phyloP scores from a whole-genome alignment of 306 rosid genomes.

The Cucurbita argyrosperma region DNA sequence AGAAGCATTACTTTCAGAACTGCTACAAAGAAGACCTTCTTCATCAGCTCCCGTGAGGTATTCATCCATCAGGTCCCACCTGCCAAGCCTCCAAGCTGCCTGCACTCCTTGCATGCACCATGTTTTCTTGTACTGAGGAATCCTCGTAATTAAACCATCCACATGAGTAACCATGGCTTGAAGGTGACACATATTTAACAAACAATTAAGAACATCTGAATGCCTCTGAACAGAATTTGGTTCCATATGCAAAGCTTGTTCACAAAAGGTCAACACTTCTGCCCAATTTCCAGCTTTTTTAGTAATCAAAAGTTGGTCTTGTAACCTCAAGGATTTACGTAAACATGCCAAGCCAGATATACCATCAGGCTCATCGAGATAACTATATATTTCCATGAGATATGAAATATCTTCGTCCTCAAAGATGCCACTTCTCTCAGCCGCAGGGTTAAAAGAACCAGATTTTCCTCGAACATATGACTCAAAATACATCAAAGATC shows the following conservation, averaged over 20 bases:
- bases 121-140: constrained; percentile 74
- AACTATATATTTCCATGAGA: constrained; percentile 89
- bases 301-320: constrained; percentile 78
- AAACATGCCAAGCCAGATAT: constrained; percentile 73
- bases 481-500: constrained; percentile 95
- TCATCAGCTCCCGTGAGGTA: constrained; percentile 82
- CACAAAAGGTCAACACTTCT: constrained; percentile 82
- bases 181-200: constrained; percentile 92
- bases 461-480: constrained; percentile 64
- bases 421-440: constrained; percentile 74
- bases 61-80: constrained; percentile 99
- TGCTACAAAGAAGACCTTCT: constrained; percentile 72
- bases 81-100: constrained; percentile 98
- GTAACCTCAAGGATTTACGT: constrained; percentile 58
- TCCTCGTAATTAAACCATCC: constrained; percentile 81
- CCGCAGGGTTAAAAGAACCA: constrained; percentile 96
- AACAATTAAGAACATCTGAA: constrained; percentile 88
- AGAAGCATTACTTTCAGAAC: constrained; percentile 80
- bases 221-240: constrained; percentile 84
- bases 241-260: constrained; percentile 96
- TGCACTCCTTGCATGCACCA: constrained; percentile 99
- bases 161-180: constrained; percentile 98
- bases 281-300: constrained; percentile 96
- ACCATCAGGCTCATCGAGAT: constrained; percentile 93
- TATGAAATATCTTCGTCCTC: constrained; percentile 72